Base-by-base conservation (phyloP, 768 basidiomycete species). In the Mycena leptocephala region DNA sequence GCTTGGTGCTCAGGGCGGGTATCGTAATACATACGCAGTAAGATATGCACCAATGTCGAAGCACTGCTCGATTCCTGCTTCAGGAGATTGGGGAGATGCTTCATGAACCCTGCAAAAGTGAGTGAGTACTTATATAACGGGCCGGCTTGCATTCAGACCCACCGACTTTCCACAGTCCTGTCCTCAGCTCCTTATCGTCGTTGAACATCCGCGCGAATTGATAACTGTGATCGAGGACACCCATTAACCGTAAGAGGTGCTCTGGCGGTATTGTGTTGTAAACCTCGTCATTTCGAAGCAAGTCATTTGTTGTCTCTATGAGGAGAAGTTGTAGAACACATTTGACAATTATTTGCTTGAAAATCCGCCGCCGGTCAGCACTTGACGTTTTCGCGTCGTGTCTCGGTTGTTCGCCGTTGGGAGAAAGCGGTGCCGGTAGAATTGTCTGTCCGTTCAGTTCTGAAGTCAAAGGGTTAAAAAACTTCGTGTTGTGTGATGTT, bases 261-360 rank as follows among this genome's bases (percentile, higher is more conserved):
- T 96, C 94, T 0, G 98, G 96, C 43, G 98, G 98, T 79, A 99
- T 99, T 5, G 95, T 96, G 58, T 88, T 90, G 86, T 99, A 99
- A 58, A 99, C 95, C 48, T 95, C 92, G 74, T 96, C 90, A 81
- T 98, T 99, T 74, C 97, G 95, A 37, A 99, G 90, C 28, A 99
- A 89, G 79, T 99, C 98, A 81, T 97, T 97, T 3, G 97, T 98
- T 9, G 96, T 99, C 86, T 99, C 98, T 77, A 99, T 99, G 43
- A 99, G 90, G 68, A 99, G 89, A 26, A 99, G 87, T 80, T 99
- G 98, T 35, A 99, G 91, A 26, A 99, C 98, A 84, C 98, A 99
- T 94, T 99, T 99, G 78, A 99, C 97, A 76, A 99, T 99, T 85
- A 99, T 99, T 84, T 99, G 98, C 83, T 97, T 95, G 92, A 99